A percentile compares a stretch with the other conserved stretches of the same genome.
phyloP scores from a whole-genome alignment of 495 filamentous ascomycete species.

The Podospora conica region DNA sequence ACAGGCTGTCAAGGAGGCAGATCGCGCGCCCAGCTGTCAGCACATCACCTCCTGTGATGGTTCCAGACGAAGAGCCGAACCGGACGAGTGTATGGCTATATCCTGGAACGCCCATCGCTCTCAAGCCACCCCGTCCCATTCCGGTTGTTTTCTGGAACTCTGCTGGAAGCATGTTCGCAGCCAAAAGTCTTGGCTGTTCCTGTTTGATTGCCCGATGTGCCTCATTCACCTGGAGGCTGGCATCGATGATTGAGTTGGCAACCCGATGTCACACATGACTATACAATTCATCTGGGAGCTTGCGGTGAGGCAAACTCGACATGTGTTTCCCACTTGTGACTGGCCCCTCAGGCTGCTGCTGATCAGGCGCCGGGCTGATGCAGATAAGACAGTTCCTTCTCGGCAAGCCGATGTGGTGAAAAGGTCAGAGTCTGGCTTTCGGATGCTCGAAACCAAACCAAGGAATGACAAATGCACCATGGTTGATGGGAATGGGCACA shows the following conservation, averaged over 20 bases:
- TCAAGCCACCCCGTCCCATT: constrained; percentile 9
- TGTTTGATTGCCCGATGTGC: constrained; percentile 34
- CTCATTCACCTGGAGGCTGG: constrained; percentile 19
- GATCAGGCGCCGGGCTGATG: constrained; percentile 6
- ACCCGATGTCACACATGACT: constrained; percentile 11
- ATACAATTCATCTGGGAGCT: constrained; percentile 6
- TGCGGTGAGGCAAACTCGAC: neutral
- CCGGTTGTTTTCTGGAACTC: constrained; percentile 28
- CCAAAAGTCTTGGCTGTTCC: constrained; percentile 17
- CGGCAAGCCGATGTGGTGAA: neutral
- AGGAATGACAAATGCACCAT: neutral
- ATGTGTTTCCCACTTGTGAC: constrained; percentile 2
- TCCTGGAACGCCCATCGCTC: constrained; percentile 9
- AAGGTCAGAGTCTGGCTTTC: neutral
- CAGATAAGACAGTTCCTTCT: neutral
- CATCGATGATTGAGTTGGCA: constrained; percentile 15
- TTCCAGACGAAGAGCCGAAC: constrained; percentile 15
- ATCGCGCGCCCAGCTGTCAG: constrained; percentile 16
- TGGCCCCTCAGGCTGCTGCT: constrained; percentile 20
- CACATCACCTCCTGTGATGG: constrained; percentile 1
- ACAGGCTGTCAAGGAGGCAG: constrained; percentile 18
- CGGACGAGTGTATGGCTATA: constrained; percentile 19
- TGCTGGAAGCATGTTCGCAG: constrained; percentile 31
- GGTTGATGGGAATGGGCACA: neutral
- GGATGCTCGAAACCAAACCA: neutral